These are phyloP conservation scores for Vaccinium myrtillus DNA, from an alignment of 148 eudicot genomes.

Conservation along the genomic window DNA sequence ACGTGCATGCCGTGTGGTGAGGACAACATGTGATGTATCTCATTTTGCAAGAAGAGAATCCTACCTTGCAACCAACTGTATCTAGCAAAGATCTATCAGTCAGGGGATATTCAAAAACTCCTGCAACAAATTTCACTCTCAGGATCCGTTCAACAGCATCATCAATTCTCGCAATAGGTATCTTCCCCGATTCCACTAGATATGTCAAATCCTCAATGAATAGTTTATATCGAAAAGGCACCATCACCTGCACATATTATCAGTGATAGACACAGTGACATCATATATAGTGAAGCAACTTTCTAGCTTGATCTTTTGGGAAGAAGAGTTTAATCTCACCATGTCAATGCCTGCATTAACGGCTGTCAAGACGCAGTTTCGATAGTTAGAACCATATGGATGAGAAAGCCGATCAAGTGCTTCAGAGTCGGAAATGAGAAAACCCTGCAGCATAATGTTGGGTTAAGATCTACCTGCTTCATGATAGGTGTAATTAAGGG, in stretches of 20 bases:
- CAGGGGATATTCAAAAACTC: slow-evolving; percentile 79
- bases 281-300: neutral
- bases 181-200: slow-evolving; percentile 74
- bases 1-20: neutral
- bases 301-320: neutral
- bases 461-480: neutral
- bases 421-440: slow-evolving; percentile 86
- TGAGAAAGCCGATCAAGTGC: slow-evolving; percentile 70
- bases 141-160: slow-evolving; percentile 90
- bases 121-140: slow-evolving; percentile 87
- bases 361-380: slow-evolving; percentile 44
- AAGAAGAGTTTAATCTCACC: slow-evolving; percentile 38
- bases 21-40: neutral
- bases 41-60: neutral
- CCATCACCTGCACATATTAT: slow-evolving; percentile 66
- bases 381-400: slow-evolving; percentile 69
- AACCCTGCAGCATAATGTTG: slow-evolving; percentile 53
- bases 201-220: slow-evolving; percentile 59
- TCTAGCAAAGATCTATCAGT: slow-evolving; percentile 72
- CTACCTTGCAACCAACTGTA: slow-evolving; percentile 88
- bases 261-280: neutral
- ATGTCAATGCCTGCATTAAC: slow-evolving; percentile 92
- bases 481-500: neutral
- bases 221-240: slow-evolving; percentile 58
- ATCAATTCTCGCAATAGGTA: slow-evolving; percentile 74